Evolutionary conservation across 371 early-diverging fungal genomes (phyloP).

Genomic region (Mortierella sp.): DNA sequence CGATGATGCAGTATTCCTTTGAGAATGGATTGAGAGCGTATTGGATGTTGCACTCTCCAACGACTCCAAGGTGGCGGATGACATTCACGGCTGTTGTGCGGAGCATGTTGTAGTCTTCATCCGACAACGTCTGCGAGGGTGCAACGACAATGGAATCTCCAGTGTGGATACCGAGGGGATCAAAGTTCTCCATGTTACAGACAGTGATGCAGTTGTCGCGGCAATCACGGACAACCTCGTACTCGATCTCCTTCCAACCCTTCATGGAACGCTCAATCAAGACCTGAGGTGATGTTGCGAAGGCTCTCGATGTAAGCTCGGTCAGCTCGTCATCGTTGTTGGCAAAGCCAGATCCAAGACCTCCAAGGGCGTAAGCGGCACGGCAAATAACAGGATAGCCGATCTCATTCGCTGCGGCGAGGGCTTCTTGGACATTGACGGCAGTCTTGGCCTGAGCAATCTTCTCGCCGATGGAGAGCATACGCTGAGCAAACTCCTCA

Average conservation of each 20-base stretch:
- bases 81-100: slow-evolving; percentile 94
- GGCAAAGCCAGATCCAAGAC: slow-evolving; percentile 97
- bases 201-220: slow-evolving; percentile 96
- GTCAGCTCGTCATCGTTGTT: slow-evolving; percentile 77
- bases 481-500: slow-evolving; percentile 85
- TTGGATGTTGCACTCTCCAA: slow-evolving; percentile 97
- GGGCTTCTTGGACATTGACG: slow-evolving; percentile 80
- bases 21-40: slow-evolving; percentile 91
- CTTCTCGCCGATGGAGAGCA: slow-evolving; percentile 53
- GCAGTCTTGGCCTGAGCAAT: slow-evolving; percentile 88
- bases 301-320: slow-evolving; percentile 79
- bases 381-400: slow-evolving; percentile 94
- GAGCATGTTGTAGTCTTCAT: slow-evolving; percentile 95
- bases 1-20: slow-evolving; percentile 91
- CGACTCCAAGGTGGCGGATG: slow-evolving; percentile 92
- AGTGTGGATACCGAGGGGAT: slow-evolving; percentile 95
- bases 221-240: slow-evolving; percentile 96
- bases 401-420: slow-evolving; percentile 84
- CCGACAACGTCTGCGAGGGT: slow-evolving; percentile 94
- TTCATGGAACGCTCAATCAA: slow-evolving; percentile 94
- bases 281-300: slow-evolving; percentile 87
- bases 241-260: slow-evolving; percentile 98
- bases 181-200: slow-evolving; percentile 99
- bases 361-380: slow-evolving; percentile 93
- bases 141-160: slow-evolving; percentile 98